Evolutionary conservation across 345 rosid genomes (phyloP).

Genomic region (Ceriops zippeliana): DNA sequence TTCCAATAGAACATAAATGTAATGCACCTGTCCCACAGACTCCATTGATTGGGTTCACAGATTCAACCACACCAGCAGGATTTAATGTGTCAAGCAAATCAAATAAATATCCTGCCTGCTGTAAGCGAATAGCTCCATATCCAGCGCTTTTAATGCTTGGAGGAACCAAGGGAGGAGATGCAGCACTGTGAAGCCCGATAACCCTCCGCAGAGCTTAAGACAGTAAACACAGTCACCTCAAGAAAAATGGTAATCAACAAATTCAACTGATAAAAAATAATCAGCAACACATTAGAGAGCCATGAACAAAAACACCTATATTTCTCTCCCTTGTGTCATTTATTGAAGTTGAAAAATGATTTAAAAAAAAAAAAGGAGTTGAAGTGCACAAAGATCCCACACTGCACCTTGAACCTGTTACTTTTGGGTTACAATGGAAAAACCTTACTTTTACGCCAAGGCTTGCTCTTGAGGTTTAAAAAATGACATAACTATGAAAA

Average conservation of each 20-base stretch:
- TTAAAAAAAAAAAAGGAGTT: too few relatives aligned
- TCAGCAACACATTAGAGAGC: neutral
- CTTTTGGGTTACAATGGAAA: too few relatives aligned
- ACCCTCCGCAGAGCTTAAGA: slow-evolving; percentile 69
- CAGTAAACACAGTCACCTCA: neutral
- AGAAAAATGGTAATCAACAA: neutral
- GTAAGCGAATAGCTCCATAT: slow-evolving; percentile 63
- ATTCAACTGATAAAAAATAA: neutral
- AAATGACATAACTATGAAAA: too few relatives aligned
- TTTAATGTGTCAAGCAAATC: slow-evolving; percentile 43
- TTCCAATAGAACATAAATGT: slow-evolving; percentile 7
- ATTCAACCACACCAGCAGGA: slow-evolving; percentile 40
- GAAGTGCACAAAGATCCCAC: too few relatives aligned
- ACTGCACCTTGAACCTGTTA: too few relatives aligned
- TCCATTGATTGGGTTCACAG: slow-evolving; percentile 75
- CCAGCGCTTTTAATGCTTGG: slow-evolving; percentile 41
- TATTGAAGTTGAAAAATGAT: too few relatives aligned
- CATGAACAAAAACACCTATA: neutral
- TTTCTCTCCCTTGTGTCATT: too few relatives aligned
- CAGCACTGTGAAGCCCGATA: slow-evolving; percentile 39
- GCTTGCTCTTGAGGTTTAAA: too few relatives aligned
- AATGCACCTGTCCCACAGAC: slow-evolving; percentile 66
- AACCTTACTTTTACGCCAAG: too few relatives aligned
- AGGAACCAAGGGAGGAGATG: slow-evolving; percentile 49
- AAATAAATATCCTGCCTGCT: slow-evolving; percentile 48